phyloP scores from a whole-genome alignment of 352 stramenopile species.

The Phytophthora tentaculata region DNA sequence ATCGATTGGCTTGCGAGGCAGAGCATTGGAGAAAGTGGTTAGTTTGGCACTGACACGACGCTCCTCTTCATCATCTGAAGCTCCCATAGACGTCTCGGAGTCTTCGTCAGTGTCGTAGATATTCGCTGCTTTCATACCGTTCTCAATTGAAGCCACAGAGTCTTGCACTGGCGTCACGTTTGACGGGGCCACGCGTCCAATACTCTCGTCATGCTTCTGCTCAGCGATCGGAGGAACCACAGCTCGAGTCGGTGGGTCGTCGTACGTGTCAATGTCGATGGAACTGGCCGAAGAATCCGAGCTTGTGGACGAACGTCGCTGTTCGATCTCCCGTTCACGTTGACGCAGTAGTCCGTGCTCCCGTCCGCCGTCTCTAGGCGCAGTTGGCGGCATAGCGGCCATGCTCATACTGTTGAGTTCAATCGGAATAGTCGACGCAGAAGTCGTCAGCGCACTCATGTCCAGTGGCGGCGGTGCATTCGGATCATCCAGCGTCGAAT shows the following conservation, averaged over 20 bases:
- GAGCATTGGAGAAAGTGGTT: not conserved
- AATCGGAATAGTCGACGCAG: constrained; percentile 30
- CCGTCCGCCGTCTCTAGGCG: constrained; percentile 13
- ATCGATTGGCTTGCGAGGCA: constrained; percentile 18
- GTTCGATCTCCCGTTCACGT: constrained; percentile 29
- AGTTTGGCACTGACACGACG: constrained; percentile 16
- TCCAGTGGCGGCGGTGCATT: constrained; percentile 33
- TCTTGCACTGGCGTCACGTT: constrained; percentile 4
- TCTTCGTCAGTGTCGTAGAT: constrained; percentile 43
- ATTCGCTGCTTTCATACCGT: constrained; percentile 16
- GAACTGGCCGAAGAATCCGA: constrained; percentile 71
- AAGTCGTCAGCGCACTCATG: constrained; percentile 39
- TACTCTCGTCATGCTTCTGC: constrained; percentile 15
- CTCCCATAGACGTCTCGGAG: constrained; percentile 47
- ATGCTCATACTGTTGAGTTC: constrained; percentile 25
- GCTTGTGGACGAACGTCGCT: constrained; percentile 52
- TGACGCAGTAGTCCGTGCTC: constrained; percentile 23
- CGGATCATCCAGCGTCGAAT: constrained; percentile 24
- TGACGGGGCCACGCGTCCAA: not conserved
- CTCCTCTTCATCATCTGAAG: constrained; percentile 44
- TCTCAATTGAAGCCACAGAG: constrained; percentile 6
- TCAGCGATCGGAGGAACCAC: constrained; percentile 30
- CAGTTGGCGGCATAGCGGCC: constrained; percentile 7
- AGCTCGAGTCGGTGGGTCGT: constrained; percentile 24
- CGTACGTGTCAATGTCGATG: constrained; percentile 77